These are phyloP conservation scores for Acanthamoeba rhysodes DNA, from an alignment of 208 protist genomes.

Conservation along the genomic window DNA sequence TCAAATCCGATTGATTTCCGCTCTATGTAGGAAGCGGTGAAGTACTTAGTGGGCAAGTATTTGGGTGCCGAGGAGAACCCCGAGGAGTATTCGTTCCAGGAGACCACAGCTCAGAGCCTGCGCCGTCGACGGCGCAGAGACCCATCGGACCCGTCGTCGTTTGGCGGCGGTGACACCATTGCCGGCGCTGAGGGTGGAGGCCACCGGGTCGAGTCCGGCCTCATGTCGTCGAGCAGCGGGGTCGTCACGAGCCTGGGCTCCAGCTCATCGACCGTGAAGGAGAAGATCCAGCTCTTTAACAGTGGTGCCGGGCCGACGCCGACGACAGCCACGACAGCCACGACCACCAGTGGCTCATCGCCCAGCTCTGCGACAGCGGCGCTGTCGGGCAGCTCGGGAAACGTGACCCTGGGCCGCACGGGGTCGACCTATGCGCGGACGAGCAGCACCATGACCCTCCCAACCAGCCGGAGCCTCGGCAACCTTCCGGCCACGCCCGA, in stretches of 20 bases:
- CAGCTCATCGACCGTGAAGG: neutral
- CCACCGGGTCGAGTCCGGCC: neutral
- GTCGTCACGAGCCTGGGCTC: neutral
- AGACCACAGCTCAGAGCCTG: slow-evolving; percentile 5
- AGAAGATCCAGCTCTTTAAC: slow-evolving; percentile 47
- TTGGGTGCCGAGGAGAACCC: slow-evolving; percentile 50
- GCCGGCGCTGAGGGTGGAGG: neutral
- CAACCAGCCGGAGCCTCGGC: neutral
- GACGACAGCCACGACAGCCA: neutral
- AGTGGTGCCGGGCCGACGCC: neutral
- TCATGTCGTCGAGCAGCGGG: neutral
- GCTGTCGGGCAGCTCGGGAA: neutral
- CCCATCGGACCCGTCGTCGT: neutral
- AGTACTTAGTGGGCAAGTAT: slow-evolving; percentile 55
- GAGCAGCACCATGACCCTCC: neutral
- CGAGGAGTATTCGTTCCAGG: slow-evolving; percentile 53
- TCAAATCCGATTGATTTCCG: neutral
- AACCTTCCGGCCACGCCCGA: neutral
- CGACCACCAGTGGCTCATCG: neutral
- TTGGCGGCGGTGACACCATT: neutral
- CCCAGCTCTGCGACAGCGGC: neutral
- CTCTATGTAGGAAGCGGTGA: neutral
- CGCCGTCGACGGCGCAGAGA: neutral
- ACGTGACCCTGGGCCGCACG: neutral
- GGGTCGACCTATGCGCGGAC: neutral